Percentiles rank a stretch among this genome's conserved stretches.
Conservation (phyloP, 306 rosid genomes). For the Ceratonia siliqua region DNA sequence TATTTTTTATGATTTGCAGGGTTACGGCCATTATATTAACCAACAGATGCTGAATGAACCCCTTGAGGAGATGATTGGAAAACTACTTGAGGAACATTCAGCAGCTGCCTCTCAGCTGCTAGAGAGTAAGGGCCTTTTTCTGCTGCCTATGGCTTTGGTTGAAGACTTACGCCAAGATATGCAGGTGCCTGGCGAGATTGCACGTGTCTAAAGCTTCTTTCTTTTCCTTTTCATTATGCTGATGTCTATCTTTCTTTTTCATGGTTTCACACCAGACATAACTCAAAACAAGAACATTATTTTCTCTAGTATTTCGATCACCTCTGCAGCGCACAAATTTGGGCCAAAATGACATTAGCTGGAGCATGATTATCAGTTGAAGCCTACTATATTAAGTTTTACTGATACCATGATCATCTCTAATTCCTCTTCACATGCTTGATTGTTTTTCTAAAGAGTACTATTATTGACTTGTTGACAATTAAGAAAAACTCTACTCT, state of each 20-base stretch:
- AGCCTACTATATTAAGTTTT: background rate
- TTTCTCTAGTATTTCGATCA: background rate
- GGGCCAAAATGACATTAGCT: constrained; percentile 11
- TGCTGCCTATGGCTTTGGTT: constrained; percentile 61
- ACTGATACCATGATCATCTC: background rate
- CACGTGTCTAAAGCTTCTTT: constrained; percentile 2
- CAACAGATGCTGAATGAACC: constrained; percentile 71
- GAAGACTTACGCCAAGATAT: constrained; percentile 44
- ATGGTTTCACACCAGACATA: background rate
- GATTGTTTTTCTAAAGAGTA: too few relatives aligned
- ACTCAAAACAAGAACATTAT: background rate
- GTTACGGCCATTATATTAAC: constrained; percentile 77
- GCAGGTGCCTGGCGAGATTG: constrained; percentile 25
- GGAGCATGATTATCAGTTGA: background rate
- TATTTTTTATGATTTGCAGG: constrained; percentile 45
- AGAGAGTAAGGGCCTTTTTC: constrained; percentile 69
- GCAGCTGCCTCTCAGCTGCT: constrained; percentile 62
- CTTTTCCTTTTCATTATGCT: background rate
- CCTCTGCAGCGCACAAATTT: background rate
- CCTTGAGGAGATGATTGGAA: constrained; percentile 88
- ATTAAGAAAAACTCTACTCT: background rate
- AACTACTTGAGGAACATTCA: constrained; percentile 69
- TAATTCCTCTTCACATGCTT: background rate
- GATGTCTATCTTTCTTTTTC: background rate
- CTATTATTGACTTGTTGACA: background rate